Evolutionary conservation across 352 stramenopile species (phyloP).

Genomic region (Globisporangium emineosum): DNA sequence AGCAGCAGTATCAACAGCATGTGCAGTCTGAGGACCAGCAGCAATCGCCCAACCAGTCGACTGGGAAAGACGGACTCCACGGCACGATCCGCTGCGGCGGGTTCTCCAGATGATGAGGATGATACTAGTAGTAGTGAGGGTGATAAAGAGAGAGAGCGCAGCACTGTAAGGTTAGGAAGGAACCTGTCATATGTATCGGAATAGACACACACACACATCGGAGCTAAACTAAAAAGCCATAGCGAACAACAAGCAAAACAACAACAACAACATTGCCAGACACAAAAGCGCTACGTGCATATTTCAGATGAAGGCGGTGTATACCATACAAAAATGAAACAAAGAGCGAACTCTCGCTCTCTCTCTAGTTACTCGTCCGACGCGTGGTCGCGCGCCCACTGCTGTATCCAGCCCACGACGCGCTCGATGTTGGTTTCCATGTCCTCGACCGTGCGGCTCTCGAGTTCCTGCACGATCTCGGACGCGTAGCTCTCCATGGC

Average conservation of each 20-base stretch:
- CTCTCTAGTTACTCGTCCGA: constrained; percentile 17
- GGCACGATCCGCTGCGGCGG: constrained; percentile 9
- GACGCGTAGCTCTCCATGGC: constrained; percentile 91
- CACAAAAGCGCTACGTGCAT: neutral
- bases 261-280: neutral
- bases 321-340: constrained; percentile 1
- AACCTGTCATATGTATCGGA: neutral
- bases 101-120: constrained; percentile 7
- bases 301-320: neutral
- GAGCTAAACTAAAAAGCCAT: neutral
- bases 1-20: neutral
- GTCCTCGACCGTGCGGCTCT: constrained; percentile 93
- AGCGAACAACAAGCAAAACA: neutral
- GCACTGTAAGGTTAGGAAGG: neutral
- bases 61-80: neutral
- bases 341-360: neutral
- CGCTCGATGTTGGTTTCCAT: constrained; percentile 95
- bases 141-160: neutral
- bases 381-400: constrained; percentile 84
- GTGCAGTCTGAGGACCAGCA: constrained; percentile 3
- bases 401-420: constrained; percentile 89
- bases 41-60: neutral
- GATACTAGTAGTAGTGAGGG: too few species aligned
- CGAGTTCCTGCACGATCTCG: constrained; percentile 95
- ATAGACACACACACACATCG: neutral